Evolutionary conservation across 768 basidiomycete genomes (phyloP).

Genomic region (Boletus reticuloceps): DNA sequence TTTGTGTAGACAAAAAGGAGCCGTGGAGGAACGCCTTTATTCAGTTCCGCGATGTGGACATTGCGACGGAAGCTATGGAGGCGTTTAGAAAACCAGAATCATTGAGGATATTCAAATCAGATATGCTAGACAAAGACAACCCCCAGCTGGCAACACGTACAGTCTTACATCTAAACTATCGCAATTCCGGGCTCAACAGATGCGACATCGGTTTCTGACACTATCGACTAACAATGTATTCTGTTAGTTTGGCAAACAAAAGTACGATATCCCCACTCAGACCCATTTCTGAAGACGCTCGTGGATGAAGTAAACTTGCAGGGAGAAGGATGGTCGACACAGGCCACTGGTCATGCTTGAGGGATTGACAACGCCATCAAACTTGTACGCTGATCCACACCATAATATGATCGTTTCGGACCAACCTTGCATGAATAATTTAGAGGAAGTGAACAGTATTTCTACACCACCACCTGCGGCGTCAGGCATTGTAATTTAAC

Average conservation of each 20-base stretch:
- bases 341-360: too few relatives aligned
- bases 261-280: neutral
- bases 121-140: constrained; percentile 20
- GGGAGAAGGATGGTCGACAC: too few relatives aligned
- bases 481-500: too few relatives aligned
- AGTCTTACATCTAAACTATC: constrained; percentile 23
- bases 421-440: too few relatives aligned
- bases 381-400: too few relatives aligned
- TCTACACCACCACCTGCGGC: too few relatives aligned
- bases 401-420: too few relatives aligned
- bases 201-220: neutral
- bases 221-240: neutral
- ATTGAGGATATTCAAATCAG: neutral
- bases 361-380: too few relatives aligned
- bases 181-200: constrained; percentile 4
- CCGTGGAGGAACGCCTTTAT: constrained; percentile 46
- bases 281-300: neutral
- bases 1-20: constrained; percentile 31
- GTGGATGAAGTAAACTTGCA: too few relatives aligned
- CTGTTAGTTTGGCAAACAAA: neutral
- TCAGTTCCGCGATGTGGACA: constrained; percentile 46
- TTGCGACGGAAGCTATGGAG: constrained; percentile 48
- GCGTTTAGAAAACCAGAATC: constrained; percentile 31
- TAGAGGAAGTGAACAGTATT: too few relatives aligned
- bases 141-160: neutral